These are phyloP conservation scores for Alternaria hordeiaustralica DNA, from an alignment of 2,329 filamentous ascomycete species.

Conservation along the genomic window DNA sequence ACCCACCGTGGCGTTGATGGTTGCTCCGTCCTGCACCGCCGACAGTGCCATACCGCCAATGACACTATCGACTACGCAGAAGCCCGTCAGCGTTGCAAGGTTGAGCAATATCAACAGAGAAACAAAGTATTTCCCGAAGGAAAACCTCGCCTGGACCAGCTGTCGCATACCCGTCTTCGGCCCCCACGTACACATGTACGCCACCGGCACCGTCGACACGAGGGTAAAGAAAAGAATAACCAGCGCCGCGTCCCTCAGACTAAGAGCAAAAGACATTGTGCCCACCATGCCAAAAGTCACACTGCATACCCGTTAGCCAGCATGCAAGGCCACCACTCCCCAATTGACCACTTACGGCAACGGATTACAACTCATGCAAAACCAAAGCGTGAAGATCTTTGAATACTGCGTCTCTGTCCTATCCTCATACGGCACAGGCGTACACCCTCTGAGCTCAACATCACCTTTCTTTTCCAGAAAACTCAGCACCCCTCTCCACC, in stretches of 20 bases:
- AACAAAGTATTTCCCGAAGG: constrained; percentile 63
- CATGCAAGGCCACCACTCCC: not conserved
- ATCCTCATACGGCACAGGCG: constrained; percentile 62
- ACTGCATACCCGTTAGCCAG: constrained; percentile 31
- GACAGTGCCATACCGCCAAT: constrained; percentile 61
- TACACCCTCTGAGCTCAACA: constrained; percentile 55
- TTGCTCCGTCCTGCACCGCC: constrained; percentile 41
- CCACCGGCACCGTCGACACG: constrained; percentile 61
- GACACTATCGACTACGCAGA: constrained; percentile 67
- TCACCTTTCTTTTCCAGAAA: constrained; percentile 31
- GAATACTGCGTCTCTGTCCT: constrained; percentile 61
- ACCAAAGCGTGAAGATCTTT: constrained; percentile 67
- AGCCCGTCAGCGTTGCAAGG: constrained; percentile 68
- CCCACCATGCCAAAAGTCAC: constrained; percentile 71
- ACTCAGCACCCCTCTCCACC: constrained; percentile 23
- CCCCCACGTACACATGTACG: constrained; percentile 64
- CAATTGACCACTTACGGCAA: constrained; percentile 57
- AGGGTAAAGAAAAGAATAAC: constrained; percentile 70
- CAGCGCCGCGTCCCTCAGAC: constrained; percentile 63
- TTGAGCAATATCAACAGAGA: constrained; percentile 68
- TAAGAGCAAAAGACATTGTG: constrained; percentile 61
- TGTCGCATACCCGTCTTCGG: constrained; percentile 70
- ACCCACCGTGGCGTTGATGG: constrained; percentile 61
- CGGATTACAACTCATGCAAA: constrained; percentile 63
- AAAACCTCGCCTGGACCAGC: constrained; percentile 69